Base-by-base conservation (phyloP, 768 basidiomycete genomes). In the Trametes villosa region DNA sequence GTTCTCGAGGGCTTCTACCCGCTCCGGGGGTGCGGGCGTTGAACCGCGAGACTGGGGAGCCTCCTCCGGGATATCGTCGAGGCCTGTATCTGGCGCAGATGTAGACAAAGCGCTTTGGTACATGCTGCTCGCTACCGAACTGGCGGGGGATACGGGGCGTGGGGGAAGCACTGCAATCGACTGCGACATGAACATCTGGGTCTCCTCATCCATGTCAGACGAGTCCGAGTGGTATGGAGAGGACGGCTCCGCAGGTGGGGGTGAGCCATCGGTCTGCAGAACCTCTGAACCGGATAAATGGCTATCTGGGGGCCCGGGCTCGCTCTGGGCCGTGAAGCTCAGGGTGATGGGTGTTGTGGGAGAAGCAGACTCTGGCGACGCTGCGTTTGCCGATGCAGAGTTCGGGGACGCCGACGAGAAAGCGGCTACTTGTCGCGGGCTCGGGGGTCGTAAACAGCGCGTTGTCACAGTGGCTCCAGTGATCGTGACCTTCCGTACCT, bases 51-150 rank as follows among this genome's bases (percentile, higher is more conserved):
- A 52, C 2, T 27, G 13, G 29, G 53, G 34, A 20, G 50, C 48
- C 47, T 55, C 52, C 27, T 62, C 64, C 1, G 65, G 62, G 20
- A 52, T 60, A 20, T 55, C 57, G 22, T 54, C 57, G 3, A 63
- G 49, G 31, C 8, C 38, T 29, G 38, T 26, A 3, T 51, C 59
- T 4, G 55, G 20, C 42, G 63, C 50, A 4, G 64, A 34, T 18
- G 67, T 63, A 11, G 88, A 88, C 22, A 89, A 65, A 4, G 88
- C 88, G 65, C 91, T 94, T 65, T 89, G 83, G 70, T 93, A 94
- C 80, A 94, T 84, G 74, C 87, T 92, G 65, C 84, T 84, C 6
- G 80, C 72, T 48, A 81, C 74, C 20, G 87, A 84, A 8, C 66
- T 65, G 9, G 81, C 67, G 1, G 72, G 71, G 1, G 75, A 74